Base-by-base conservation (phyloP, 176 grass and related monocot species). In the Bromus sterilis region DNA sequence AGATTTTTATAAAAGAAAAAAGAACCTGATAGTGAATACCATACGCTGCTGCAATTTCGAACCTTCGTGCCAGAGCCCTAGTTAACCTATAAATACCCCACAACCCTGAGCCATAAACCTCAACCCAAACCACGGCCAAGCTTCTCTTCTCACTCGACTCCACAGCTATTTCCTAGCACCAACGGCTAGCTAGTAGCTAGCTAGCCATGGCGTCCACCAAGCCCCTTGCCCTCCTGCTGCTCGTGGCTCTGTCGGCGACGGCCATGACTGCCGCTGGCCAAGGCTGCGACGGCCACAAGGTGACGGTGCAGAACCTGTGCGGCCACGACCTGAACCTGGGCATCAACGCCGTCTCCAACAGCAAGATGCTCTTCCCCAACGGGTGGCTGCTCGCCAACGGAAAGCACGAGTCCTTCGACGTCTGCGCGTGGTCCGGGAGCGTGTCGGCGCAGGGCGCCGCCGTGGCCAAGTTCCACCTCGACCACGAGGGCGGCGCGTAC, bases 221-320 rank as follows among this genome's bases (percentile, higher is more conserved):
- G 65, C 1, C 66, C 4, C 14, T 24, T 23, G 8, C 41, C 11
- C 0, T 29, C 7, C 37, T 80, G 10, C 40, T 85, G 2, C 16
- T 71, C 11, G 44, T 11, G 14, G n/a, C 31, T 7, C 37, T 79
- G 28, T 35, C 59, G 4, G 32, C 61, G 9, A 2, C 44, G 26
- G 0, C 60, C 8, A 13, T 66, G 4, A 2, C 66, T 11, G 28
- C 61, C 7, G 40, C 78, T 25, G 51, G 71, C 10, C 69, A 56
- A 15, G 28, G 24, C 71, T 81, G 77, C 71, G 4, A 32, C 59
- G 11, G 74, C 8, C 16, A 55, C 32, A 89, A 85, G 87, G 31
- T 89, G 9, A 89, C 87, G 53, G 63, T 89, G 20, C 87, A 89
- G 87, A 89, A 89, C 87, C 41, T 85, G 0, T 71, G 63, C 31